Evolutionary conservation across 176 grass and related monocot genomes (phyloP), one percentile per base, ranked within the genome.

Genomic region (Eleusine indica): DNA sequence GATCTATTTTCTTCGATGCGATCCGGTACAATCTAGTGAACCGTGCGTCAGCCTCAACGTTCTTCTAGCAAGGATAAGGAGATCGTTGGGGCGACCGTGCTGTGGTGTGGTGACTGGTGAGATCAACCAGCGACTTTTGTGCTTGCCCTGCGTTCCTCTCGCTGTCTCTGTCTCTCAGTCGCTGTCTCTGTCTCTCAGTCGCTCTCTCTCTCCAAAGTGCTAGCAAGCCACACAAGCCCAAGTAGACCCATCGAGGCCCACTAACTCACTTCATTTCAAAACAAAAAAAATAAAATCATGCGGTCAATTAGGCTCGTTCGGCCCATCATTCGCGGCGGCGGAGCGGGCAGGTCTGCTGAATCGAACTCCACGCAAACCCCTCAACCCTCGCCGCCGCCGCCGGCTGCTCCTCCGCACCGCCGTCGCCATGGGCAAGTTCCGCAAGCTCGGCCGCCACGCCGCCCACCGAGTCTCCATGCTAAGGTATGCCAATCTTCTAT

Each of bases 391-490:
- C 61, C 85, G 22, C 60, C 60, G 60, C n/a, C 58, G 54, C 54
- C 54, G 54, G 5, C 58, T 2, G 9, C 58, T 60, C 7, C 56
- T 21, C 19, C 58, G 1, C 21, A 10, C 68, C 66, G 68, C 79
- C 78, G 73, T 29, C 60, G 79, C 48, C 88, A 90, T 90, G 88
- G 88, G 88, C 39, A 90, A 90, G 29, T 91, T 92, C 89, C 91
- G 95, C 38, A 92, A 97, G 89, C 91, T 97, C 9, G 87, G 87
- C 12, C 94, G 94, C 49, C 63, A 68, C 38, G 85, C 87, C 18
- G 68, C 91, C 17, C 92, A 94, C 65, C 83, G 94, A 3, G 64
- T 97, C 29, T 86, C 90, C 38, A 85, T 97, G 91, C 85, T 97
- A 80, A 97, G 92, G 94, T 94, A 17, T 57, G 0, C 9, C 13